A percentile compares a stretch with the other conserved stretches of the same genome.
These are phyloP conservation scores for Exophiala bonariae DNA, from an alignment of 2,329 filamentous ascomycete species.

Conservation along the genomic window DNA sequence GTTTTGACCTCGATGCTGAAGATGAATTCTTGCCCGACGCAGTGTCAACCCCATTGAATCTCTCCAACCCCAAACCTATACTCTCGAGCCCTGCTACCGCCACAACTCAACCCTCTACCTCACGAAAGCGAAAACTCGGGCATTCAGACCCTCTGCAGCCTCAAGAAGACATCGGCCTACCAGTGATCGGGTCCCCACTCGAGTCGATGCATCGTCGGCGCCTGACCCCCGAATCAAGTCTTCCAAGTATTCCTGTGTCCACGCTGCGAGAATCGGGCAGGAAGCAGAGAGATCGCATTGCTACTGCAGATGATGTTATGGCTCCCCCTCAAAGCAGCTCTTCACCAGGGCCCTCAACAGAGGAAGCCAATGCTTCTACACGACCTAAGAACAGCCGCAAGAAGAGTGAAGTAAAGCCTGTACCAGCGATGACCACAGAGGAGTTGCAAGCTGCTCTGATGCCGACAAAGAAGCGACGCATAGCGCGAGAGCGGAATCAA, in stretches of 20 bases:
- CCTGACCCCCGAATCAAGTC: slow-evolving; percentile 9
- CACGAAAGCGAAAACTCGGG: slow-evolving; percentile 26
- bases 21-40: slow-evolving; percentile 26
- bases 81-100: slow-evolving; percentile 7
- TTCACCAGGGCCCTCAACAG: slow-evolving; percentile 8
- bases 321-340: slow-evolving; percentile 21
- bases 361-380: background rate
- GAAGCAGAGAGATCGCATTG: slow-evolving; percentile 8
- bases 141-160: slow-evolving; percentile 9
- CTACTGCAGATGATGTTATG: slow-evolving; percentile 23
- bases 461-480: slow-evolving; percentile 16
- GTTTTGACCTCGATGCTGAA: slow-evolving; percentile 25
- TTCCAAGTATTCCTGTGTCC: slow-evolving; percentile 12
- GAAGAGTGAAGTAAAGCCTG: slow-evolving; percentile 6
- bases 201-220: background rate
- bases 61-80: slow-evolving; percentile 2
- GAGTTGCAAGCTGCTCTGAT: slow-evolving; percentile 21
- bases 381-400: slow-evolving; percentile 5
- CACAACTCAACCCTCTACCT: slow-evolving; percentile 12
- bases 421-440: slow-evolving; percentile 17
- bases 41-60: slow-evolving; percentile 23
- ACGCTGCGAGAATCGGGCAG: slow-evolving; percentile 14
- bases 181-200: background rate
- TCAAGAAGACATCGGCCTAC: background rate
- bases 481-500: slow-evolving; percentile 9